Evolutionary conservation across 2,329 filamentous ascomycete species (phyloP).

Genomic region (Trichoderma koningiopsis): DNA sequence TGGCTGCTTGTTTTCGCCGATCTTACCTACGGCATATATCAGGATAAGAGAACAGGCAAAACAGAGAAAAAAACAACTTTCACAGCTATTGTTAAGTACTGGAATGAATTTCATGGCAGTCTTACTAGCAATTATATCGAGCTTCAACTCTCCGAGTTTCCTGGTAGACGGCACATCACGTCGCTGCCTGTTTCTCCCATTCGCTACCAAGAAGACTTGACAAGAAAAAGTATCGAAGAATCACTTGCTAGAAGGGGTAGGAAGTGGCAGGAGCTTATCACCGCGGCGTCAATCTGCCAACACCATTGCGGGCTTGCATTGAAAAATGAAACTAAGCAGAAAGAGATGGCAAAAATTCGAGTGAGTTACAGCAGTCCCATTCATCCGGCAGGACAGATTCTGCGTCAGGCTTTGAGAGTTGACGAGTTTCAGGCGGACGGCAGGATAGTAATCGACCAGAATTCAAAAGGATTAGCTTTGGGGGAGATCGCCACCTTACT

Average conservation of each 20-base stretch:
- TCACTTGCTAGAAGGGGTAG: background rate
- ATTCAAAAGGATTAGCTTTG: background rate
- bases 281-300: background rate
- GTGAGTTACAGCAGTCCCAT: background rate
- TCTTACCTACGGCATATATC: background rate
- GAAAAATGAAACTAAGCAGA: too few species aligned
- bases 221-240: background rate
- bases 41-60: too few species aligned
- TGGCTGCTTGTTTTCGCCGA: background rate
- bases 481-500: too few species aligned
- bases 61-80: background rate
- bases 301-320: background rate
- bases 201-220: background rate
- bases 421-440: background rate
- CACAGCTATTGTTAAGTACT: accelerated
- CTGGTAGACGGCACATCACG: background rate
- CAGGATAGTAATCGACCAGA: background rate
- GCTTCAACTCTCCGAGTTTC: background rate
- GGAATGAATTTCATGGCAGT: background rate
- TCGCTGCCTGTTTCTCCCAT: background rate
- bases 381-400: background rate
- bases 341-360: background rate
- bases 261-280: background rate
- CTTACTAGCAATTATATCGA: accelerated
- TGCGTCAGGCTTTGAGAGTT: background rate